Evolutionary conservation across 164 flowering plant species (phyloP), one percentile per base, ranked within the genome.

Genomic region (Piper betle): DNA sequence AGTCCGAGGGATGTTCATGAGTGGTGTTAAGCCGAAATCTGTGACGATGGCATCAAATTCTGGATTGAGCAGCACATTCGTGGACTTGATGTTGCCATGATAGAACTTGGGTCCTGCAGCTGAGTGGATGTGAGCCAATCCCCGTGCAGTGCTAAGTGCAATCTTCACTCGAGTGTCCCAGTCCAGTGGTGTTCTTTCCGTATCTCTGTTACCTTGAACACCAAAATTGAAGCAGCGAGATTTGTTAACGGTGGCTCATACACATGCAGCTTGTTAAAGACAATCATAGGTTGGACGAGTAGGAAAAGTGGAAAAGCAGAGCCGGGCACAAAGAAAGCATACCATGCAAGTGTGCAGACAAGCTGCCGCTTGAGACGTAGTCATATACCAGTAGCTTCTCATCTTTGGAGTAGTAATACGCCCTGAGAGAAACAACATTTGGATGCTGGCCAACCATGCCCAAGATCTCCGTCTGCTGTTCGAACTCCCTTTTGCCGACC

Each of bases 301-400:
- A 25, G 4, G 33, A 4, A 8, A 19, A 53, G 2, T 3, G 55
- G 16, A 19, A 42, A 6, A 42, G 55, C 55, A 54, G 8, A n/a
- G 39, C 4, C 6, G 6, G 4, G 46, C 48, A 63, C 20, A 17
- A n/a, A 19, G 56, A 57, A n/a, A 13, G 38, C 77, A 69, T 60
- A 90, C 97, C 97, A 72, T 87, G 97, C 55, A 91, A 63, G 53
- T 83, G 84, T 6, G 96, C 81, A 66, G 93, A 86, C 53, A 91
- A 76, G 81, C 91, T 91, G 57, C 97, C 97, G 78, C 74, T 79
- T 1, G 86, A 70, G 78, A 87, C 74, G 73, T 84, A 84, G 62
- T 91, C 97, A 72, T 81, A 82, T 4, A 91, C 96, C 67, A 91
- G 89, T 58, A 91, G 93, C 80, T 91, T 91, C 79, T 91, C 97